A percentile compares a stretch with the other conserved stretches of the same genome.
These are phyloP conservation scores for Epichloe bromicola DNA, from an alignment of 2,329 filamentous ascomycete genomes.

Conservation along the genomic window DNA sequence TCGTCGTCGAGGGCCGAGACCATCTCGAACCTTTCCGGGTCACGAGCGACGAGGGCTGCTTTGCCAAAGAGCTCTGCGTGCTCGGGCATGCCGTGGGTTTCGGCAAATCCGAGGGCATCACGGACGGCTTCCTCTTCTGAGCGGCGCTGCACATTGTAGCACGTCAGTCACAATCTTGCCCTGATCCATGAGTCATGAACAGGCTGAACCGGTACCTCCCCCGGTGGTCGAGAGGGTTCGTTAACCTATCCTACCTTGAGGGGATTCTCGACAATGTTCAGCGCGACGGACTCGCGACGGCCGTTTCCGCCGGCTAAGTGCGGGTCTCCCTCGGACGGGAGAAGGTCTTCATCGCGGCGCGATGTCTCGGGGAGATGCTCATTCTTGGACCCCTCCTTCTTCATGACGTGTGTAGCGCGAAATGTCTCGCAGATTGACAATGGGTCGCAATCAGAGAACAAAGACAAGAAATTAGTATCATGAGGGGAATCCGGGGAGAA, in stretches of 20 bases:
- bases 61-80: conserved; percentile 26
- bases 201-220: background rate
- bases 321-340: background rate
- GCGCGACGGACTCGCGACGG: conserved; percentile 13
- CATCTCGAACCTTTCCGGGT: conserved; percentile 11
- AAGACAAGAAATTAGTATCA: no score
- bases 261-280: conserved; percentile 22
- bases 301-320: background rate
- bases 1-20: conserved; percentile 11
- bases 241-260: conserved; percentile 13
- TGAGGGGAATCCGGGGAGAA: no score
- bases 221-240: background rate
- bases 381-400: no score
- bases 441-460: no score
- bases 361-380: conserved; percentile 1
- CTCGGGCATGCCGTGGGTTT: conserved; percentile 30
- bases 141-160: conserved; percentile 8
- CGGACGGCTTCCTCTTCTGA: conserved; percentile 11
- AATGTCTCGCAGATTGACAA: no score
- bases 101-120: conserved; percentile 36
- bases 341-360: conserved; percentile 6
- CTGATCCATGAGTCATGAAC: no score
- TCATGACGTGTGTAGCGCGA: no score
- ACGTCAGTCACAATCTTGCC: background rate
- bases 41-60: conserved; percentile 17